Evolutionary conservation across 768 basidiomycete species (phyloP).

Genomic region (Macrocybe gigantea): DNA sequence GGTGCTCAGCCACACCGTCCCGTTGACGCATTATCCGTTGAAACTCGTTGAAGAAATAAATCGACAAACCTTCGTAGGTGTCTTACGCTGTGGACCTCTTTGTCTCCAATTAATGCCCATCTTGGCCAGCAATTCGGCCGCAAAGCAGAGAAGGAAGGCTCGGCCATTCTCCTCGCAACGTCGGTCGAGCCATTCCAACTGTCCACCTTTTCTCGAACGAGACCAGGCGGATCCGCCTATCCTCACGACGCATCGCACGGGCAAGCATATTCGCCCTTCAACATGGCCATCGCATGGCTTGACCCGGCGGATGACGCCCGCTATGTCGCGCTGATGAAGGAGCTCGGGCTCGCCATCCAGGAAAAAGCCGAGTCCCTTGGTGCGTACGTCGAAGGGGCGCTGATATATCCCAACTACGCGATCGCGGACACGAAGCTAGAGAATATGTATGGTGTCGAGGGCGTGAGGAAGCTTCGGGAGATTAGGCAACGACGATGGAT

Average conservation of each 20-base stretch:
- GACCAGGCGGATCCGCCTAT: neutral
- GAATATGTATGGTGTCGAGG: conserved; percentile 12
- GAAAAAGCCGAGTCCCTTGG: neutral
- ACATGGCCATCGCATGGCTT: neutral
- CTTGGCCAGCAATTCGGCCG: neutral
- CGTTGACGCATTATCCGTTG: too few relatives aligned
- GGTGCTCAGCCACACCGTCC: too few relatives aligned
- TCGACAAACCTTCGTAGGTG: too few relatives aligned
- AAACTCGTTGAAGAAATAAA: too few relatives aligned
- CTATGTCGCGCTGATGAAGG: too few relatives aligned
- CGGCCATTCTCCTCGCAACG: neutral
- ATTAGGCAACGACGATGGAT: conserved; percentile 34
- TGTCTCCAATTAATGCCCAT: neutral
- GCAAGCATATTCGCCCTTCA: neutral
- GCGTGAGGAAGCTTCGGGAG: conserved; percentile 25
- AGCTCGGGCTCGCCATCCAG: neutral
- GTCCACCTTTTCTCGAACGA: neutral
- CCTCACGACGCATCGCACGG: neutral
- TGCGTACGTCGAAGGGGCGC: neutral
- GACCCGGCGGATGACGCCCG: neutral
- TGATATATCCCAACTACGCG: neutral
- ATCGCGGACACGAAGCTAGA: neutral
- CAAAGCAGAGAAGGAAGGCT: neutral
- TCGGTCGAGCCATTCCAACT: neutral
- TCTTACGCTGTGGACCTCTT: neutral